A percentile compares a stretch with the other conserved stretches of the same genome.
These are phyloP conservation scores for Colletotrichum melonis DNA, from an alignment of 2,329 filamentous ascomycete species.

Conservation along the genomic window DNA sequence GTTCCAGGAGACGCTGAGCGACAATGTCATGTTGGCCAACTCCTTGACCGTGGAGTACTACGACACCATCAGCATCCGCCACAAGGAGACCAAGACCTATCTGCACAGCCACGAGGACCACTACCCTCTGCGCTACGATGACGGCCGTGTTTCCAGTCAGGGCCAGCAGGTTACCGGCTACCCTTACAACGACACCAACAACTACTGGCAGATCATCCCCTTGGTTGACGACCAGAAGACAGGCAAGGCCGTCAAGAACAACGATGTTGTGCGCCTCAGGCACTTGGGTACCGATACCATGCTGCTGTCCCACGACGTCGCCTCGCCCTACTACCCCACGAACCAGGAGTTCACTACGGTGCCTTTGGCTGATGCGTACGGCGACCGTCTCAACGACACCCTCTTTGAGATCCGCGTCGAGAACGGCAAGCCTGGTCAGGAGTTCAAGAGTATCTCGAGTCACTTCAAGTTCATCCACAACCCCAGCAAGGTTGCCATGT, in stretches of 20 bases:
- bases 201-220: conserved; percentile 95
- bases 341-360: conserved; percentile 99
- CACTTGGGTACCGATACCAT: conserved; percentile 88
- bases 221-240: conserved; percentile 66
- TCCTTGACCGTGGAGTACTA: conserved; percentile 90
- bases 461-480: conserved; percentile 97
- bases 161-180: conserved; percentile 98
- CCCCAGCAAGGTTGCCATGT: conserved; percentile 98
- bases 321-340: conserved; percentile 94
- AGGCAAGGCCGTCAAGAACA: conserved; percentile 79
- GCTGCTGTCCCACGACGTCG: conserved; percentile 94
- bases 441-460: conserved; percentile 90
- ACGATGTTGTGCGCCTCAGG: conserved; percentile 86
- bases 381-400: conserved; percentile 84
- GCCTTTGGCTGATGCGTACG: conserved; percentile 76
- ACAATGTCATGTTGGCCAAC: conserved; percentile 92
- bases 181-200: conserved; percentile 98
- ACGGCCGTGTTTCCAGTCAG: conserved; percentile 96
- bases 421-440: conserved; percentile 80
- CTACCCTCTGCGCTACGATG: conserved; percentile 96
- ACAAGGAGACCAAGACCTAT: conserved; percentile 98
- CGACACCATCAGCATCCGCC: conserved; percentile 86
- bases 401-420: conserved; percentile 94
- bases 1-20: conserved; percentile 96
- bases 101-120: conserved; percentile 91